Evolutionary conservation across 2,329 filamentous ascomycete genomes (phyloP), one percentile per base, ranked within the genome.

Genomic region (Penicillium thymicola): DNA sequence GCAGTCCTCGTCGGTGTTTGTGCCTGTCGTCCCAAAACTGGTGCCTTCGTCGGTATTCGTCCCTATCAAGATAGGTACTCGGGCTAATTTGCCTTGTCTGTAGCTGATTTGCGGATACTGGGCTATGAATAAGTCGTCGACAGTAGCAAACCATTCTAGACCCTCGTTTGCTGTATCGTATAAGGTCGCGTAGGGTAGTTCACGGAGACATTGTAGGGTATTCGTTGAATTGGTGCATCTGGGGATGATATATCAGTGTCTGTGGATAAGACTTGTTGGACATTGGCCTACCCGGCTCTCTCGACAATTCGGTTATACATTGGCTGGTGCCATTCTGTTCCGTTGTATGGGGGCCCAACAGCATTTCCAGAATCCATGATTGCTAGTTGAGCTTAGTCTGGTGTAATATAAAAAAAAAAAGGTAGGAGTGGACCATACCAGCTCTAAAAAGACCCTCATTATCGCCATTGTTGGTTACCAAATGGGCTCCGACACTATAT

Each of bases 1-100:
- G 59, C 86, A 82, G 34, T 85, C 78, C 11, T 72, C 78, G 25
- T 78, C 80, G 1, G 79, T 83, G 67, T 85, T 79, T 55, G 86
- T 65, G 14, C 79, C 80, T 9, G 65, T 69, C 4, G 78, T 77
- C 2, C 78, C 80, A 62, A 86, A 87, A 4, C 76, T 76, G 2
- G 80, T 81, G 2, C 85, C 87, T 67, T 90, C 87, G 62, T 89
- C 87, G 1, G 81, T 82, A 68, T 88, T 89, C 32, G 81, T 81
- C 6, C 87, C 87, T 41, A 81, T 74, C 5, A 89, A 76, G 38
- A 88, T 79, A 2, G 86, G 84, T 0, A 89, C 83, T 36, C 82
- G 78, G 45, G 86, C 81, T 56, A 89, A 85, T 21, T 80, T 79
- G 34, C 85, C 85, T 7, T 78, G 65, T 1, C 71, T 73, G 13